Evolutionary conservation across 176 grass and related monocot genomes (phyloP), one percentile per base, ranked within the genome.

Genomic region (Phoenix dactylifera): DNA sequence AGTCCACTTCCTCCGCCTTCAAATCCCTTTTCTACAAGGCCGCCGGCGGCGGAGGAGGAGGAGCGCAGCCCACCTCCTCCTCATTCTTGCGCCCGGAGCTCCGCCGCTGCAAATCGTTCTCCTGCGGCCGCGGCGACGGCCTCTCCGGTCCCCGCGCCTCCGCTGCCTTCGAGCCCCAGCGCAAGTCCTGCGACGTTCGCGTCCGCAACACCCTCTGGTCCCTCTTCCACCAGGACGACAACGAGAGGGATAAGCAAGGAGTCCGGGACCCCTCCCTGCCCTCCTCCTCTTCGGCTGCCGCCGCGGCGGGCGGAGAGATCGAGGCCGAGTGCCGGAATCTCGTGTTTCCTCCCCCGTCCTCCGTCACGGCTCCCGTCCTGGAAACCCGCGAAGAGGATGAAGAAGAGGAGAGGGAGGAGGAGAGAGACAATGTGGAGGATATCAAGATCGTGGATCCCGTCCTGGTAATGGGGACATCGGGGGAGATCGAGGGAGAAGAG

Each of bases 171-270:
- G 91, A 95, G 67, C 91, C 91, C 22, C 91, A 95, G 66, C 80
- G 86, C 18, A 81, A 62, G 6, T 95, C 91, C 39, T 95, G 91
- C 58, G 91, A 95, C 48, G 80, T 95, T 54, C 77, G 80, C 1
- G 91, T 83, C 19, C 83, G 91, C n/a, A 89, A 81, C 51, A 95
- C 86, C n/a, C 77, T 95, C 57, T 95, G 80, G 80, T 81, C 91
- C 48, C 72, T 95, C 32, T 95, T 95, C 75, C 77, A 95, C 69
- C 82, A 84, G 86, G 91, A 95, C 54, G 91, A 90, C 75, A 75
- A 79, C 4, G 76, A 95, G 35, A 44, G 35, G 35, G 35, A 44
- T 14, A 44, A 44, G 9, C 35, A 44, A 12, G 66, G 82, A 59
- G 72, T 95, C 54, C 75, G 62, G 18, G 76, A 83, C 51, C 82